Evolutionary conservation across 768 basidiomycete genomes (phyloP), one percentile per base, ranked within the genome.

Genomic region (Suillus paluster): DNA sequence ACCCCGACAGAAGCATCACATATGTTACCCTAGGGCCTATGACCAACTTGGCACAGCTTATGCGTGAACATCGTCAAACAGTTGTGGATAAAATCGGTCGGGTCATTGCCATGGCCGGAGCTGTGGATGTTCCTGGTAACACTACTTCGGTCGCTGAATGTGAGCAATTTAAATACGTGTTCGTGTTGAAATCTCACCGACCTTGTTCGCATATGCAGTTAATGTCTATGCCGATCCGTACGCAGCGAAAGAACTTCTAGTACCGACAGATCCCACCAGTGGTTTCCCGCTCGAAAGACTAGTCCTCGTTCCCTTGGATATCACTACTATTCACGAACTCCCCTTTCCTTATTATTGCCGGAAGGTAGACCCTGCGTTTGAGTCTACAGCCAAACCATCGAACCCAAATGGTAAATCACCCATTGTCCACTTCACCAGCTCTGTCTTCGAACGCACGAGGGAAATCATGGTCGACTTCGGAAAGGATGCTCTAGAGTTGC

Each of bases 31-130:
- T 94, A 8, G 91, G 91, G 1, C 89, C 91, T 46, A 81, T 92
- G 58, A 96, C 94, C 12, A 94, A 90, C 68, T 80, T 98, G 36
- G 92, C 93, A 1, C 76, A 79, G 38, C 79, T 91, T 62, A 77
- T 92, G 71, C 82, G 81, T 8, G 67, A 78, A 46, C 82, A 92
- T 65, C 80, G 83, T 11, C 70, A 78, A 39, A 76, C 82, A 12
- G 78, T 95, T 34, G 75, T 76, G 9, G 74, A 82, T 14, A 84
- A 84, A 46, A 83, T 94, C 33, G 92, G 88, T 5, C 83, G 88
- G n/a, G 78, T 98, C 9, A 77, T 95, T 23, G 89, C 87, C 72
- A 97, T 98, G 94, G 95, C 95, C n/a, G 95, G 94, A 15, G 91
- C 94, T 2, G 73, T 98, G 25, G 94, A 96, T 65, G 91, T 94